These are phyloP conservation scores for Pseudopyrenochaeta lycopersici DNA, from an alignment of 2,329 filamentous ascomycete species.

Conservation along the genomic window DNA sequence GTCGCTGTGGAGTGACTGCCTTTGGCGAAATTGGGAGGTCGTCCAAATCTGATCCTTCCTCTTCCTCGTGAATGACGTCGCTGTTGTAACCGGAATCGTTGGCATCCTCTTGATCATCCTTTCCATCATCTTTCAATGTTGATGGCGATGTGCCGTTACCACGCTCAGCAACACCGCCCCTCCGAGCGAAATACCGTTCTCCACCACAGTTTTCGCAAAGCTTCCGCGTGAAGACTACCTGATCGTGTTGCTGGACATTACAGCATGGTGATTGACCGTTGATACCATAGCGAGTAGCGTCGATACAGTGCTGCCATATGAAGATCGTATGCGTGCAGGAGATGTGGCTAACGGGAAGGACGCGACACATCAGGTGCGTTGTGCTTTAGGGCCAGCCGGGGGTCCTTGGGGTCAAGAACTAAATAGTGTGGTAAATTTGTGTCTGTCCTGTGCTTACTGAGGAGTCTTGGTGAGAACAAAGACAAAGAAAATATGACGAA, in stretches of 20 bases:
- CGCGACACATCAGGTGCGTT: constrained; percentile 27
- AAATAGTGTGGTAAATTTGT: no score
- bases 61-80: constrained; percentile 27
- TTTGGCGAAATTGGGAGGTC: constrained; percentile 25
- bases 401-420: no score
- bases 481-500: no score
- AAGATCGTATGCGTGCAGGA: constrained; percentile 31
- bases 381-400: no score
- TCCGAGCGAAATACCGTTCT: constrained; percentile 31
- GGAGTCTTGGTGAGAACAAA: no score
- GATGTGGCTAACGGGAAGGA: constrained; percentile 31
- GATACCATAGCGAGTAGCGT: constrained; percentile 17
- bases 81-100: constrained; percentile 30
- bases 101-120: constrained; percentile 12
- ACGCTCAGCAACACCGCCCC: constrained; percentile 38
- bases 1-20: constrained; percentile 8
- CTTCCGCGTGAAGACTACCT: constrained; percentile 26
- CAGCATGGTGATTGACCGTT: constrained; percentile 20
- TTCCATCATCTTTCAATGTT: constrained; percentile 10
- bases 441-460: no score
- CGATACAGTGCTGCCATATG: constrained; percentile 34
- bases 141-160: constrained; percentile 20
- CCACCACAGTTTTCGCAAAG: constrained; percentile 28
- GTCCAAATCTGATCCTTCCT: constrained; percentile 19
- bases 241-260: constrained; percentile 26